Base-by-base conservation (phyloP, 495 filamentous ascomycete species). In the Elasticomyces elasticus region DNA sequence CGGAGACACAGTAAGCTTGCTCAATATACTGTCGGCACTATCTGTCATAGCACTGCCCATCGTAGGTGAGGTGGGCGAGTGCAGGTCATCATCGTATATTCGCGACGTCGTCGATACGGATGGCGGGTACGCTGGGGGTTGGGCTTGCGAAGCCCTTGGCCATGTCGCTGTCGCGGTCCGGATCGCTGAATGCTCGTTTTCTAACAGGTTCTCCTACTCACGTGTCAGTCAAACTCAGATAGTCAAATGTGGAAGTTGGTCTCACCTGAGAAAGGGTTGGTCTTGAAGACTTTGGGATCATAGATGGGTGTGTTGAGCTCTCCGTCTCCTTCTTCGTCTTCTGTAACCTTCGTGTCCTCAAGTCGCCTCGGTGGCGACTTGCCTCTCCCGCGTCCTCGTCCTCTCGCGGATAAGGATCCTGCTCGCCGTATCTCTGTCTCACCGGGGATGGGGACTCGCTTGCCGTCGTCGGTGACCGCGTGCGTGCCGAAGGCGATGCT, bases 391-490 rank as follows among this genome's bases (percentile, higher is more conserved):
- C 28, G 23, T 9, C 23, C 7, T 23, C 44, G 33, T 27, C 58
- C 47, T 33, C 52, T 7, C 28, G 56, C 52, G 1, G 26, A 2
- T 15, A 9, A 28, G 15, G 23, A 59, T 37, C 49, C 30, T 19
- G 12, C 23, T 44, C 44, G 23, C 31, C 44, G 49, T 15, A 38
- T 11, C 11, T 45, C 37, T 1, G 43, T 10, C n/a, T 53, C 15
- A 30, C 19, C n/a, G 25, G 53, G 13, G 50, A 62, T 42, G 30
- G 59, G 59, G 25, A 62, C 42, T 46, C 47, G 43, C 17, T 62
- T 55, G 19, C 59, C 59, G 35, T 62, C 59, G 47, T 62, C 59
- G 23, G 59, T 62, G 59, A 62, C 17, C 13, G 59, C 59, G 51
- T 62, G 55, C 24, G 59, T 51, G 40, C 50, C 51, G 47, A 62